Percentiles rank a stretch among this genome's conserved stretches.
phyloP scores from a whole-genome alignment of 805 yeast genomes.

The Yamadazyma olivae region DNA sequence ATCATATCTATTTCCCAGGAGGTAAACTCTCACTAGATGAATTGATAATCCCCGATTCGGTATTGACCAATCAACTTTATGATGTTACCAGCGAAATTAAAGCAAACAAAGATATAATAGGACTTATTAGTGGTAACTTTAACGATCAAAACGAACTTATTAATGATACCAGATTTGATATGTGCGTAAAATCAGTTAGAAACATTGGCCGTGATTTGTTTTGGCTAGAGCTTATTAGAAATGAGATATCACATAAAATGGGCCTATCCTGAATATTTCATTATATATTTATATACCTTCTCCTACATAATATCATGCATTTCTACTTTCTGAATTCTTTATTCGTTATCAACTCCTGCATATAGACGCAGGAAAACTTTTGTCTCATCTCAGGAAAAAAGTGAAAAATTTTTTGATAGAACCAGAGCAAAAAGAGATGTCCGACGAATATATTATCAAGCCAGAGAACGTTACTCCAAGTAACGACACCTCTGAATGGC shows the following conservation, averaged over 20 bases:
- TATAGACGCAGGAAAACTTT: neutral
- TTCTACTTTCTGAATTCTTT: too few species aligned
- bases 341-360: too few species aligned
- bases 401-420: neutral
- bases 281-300: too few species aligned
- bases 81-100: slow-evolving; percentile 61
- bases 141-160: slow-evolving; percentile 30
- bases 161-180: slow-evolving; percentile 29
- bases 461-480: slow-evolving; percentile 80
- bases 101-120: slow-evolving; percentile 67
- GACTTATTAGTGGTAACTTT: slow-evolving; percentile 53
- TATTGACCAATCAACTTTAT: slow-evolving; percentile 56
- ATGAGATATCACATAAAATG: slow-evolving; percentile 25
- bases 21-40: slow-evolving; percentile 26
- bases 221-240: slow-evolving; percentile 37
- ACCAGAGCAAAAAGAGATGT: slow-evolving; percentile 48
- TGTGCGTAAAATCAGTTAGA: slow-evolving; percentile 33
- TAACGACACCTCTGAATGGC: slow-evolving; percentile 92
- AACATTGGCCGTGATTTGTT: slow-evolving; percentile 38
- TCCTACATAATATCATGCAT: neutral
- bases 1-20: slow-evolving; percentile 14
- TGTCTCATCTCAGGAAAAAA: slow-evolving; percentile 1
- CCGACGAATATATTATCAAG: slow-evolving; percentile 76
- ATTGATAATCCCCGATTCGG: slow-evolving; percentile 38
- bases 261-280: slow-evolving; percentile 2